Evolutionary conservation across 2,329 filamentous ascomycete species (phyloP).

Genomic region (Fusarium neocosmosporiellum): DNA sequence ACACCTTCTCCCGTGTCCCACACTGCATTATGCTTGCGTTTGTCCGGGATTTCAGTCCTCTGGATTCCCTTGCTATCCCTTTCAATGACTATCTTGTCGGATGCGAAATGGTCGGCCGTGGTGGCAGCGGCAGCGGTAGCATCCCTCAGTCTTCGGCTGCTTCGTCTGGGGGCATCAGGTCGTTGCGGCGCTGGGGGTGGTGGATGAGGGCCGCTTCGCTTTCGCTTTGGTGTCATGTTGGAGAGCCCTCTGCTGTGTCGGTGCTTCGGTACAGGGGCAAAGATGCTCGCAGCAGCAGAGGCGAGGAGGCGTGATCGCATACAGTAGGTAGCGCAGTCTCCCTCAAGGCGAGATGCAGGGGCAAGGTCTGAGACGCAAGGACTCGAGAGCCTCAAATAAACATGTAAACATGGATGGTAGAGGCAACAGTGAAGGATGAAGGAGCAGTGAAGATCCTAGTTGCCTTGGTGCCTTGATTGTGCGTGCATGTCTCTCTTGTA

Average conservation of each 20-base stretch:
- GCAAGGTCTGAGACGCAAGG: neutral
- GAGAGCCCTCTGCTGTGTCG: conserved; percentile 8
- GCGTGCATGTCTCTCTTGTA: conserved; percentile 12
- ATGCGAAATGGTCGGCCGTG: neutral
- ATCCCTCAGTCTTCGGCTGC: conserved; percentile 40
- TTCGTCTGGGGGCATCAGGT: conserved; percentile 41
- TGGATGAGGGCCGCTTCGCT: conserved; percentile 43
- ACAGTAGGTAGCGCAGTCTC: neutral
- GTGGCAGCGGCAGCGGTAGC: neutral
- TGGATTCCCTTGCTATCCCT: conserved; percentile 5
- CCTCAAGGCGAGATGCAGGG: neutral
- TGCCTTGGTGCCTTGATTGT: neutral
- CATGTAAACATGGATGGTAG: neutral
- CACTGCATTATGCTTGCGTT: conserved; percentile 3
- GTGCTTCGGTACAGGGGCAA: conserved; percentile 5
- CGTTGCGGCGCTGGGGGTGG: conserved; percentile 32
- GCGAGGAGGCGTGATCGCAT: conserved; percentile 17
- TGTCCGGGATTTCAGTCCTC: neutral
- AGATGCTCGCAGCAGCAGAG: conserved; percentile 15
- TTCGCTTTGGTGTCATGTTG: conserved; percentile 55
- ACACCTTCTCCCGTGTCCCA: conserved; percentile 43
- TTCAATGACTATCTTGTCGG: conserved; percentile 1
- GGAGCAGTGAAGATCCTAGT: neutral
- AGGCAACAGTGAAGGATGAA: neutral
- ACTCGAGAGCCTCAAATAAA: neutral